These are phyloP conservation scores for Butyriboletus loyo DNA, from an alignment of 768 basidiomycete species.

Conservation along the genomic window DNA sequence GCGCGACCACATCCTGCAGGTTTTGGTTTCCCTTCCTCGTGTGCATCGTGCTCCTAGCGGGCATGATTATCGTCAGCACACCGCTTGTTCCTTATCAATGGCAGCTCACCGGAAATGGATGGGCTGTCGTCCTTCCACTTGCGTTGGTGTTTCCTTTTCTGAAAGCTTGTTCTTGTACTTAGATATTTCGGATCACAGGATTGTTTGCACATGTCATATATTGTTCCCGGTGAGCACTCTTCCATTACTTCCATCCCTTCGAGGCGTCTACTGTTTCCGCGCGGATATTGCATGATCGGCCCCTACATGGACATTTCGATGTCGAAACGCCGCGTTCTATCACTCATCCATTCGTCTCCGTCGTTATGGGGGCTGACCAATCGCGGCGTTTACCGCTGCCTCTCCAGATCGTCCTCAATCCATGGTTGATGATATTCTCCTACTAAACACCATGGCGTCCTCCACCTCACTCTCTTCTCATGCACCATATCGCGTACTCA, in stretches of 20 bases:
- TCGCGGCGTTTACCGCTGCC: not conserved
- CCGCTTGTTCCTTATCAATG: constrained; percentile 62
- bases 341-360: not conserved
- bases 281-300: constrained; percentile 1
- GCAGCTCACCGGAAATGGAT: constrained; percentile 54
- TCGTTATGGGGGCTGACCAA: constrained; percentile 13
- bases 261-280: not conserved
- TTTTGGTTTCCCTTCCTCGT: constrained; percentile 43
- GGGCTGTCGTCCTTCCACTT: constrained; percentile 79
- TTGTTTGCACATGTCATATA: constrained; percentile 64
- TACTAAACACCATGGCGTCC: constrained; percentile 29
- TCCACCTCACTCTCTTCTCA: constrained; percentile 8
- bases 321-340: constrained; percentile 2
- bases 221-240: constrained; percentile 66
- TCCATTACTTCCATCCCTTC: constrained; percentile 6
- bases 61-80: constrained; percentile 56
- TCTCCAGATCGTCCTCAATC: constrained; percentile 74
- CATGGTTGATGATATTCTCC: constrained; percentile 86
- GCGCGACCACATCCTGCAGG: constrained; percentile 15
- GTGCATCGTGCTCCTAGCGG: constrained; percentile 49
- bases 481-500: not conserved
- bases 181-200: constrained; percentile 33
- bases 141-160: constrained; percentile 42
- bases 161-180: not conserved
- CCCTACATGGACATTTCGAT: constrained; percentile 25